These are phyloP conservation scores for Phytopythium kandeliae DNA, from an alignment of 352 stramenopile genomes.

Conservation along the genomic window DNA sequence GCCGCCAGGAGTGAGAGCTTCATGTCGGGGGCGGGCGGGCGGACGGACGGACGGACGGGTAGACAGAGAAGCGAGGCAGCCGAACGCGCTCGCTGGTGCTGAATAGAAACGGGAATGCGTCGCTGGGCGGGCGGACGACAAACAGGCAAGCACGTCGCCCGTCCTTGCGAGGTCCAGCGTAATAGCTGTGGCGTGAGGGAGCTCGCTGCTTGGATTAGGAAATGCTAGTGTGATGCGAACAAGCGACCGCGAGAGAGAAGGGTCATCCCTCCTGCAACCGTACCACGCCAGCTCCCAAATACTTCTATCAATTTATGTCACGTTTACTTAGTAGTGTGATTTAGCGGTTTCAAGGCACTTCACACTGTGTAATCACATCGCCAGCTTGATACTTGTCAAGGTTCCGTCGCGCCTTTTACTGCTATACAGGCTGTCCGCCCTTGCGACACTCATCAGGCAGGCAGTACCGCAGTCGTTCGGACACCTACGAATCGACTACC, in stretches of 20 bases:
- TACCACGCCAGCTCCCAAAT: neutral
- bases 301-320: too few relatives aligned
- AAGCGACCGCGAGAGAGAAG: too few relatives aligned
- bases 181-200: neutral
- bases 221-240: too few relatives aligned
- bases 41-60: conserved; percentile 1
- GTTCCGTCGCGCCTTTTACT: too few relatives aligned
- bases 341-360: too few relatives aligned
- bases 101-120: conserved; percentile 10
- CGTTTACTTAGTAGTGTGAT: too few relatives aligned
- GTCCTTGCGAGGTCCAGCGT: neutral
- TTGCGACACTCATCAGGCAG: too few relatives aligned
- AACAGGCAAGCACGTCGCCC: conserved; percentile 3
- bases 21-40: conserved; percentile 11
- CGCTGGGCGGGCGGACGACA: neutral
- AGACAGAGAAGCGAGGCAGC: conserved; percentile 11
- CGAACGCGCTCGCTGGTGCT: conserved; percentile 3
- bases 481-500: neutral
- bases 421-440: too few relatives aligned
- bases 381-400: too few relatives aligned
- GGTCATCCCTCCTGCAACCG: conserved; percentile 21
- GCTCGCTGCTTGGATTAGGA: neutral
- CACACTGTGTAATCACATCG: too few relatives aligned
- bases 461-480: too few relatives aligned
- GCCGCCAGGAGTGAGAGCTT: conserved; percentile 24